Base-by-base conservation (phyloP, 2,329 filamentous ascomycete genomes). In the Beauveria pseudobassiana region DNA sequence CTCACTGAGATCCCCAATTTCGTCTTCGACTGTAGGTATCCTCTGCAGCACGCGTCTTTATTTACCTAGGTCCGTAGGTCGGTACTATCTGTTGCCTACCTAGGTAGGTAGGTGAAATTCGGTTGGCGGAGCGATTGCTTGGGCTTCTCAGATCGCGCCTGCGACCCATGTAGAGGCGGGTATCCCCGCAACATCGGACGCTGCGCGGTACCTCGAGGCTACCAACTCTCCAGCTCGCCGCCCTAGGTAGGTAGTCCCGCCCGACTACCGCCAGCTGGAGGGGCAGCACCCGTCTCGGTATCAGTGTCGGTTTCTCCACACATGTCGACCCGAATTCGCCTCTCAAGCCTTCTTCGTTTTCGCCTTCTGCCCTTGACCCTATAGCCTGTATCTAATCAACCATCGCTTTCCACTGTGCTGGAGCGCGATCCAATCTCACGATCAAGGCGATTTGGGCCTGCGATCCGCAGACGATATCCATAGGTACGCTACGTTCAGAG, bases 361-460 rank as follows among this genome's bases (percentile, higher is more conserved):
- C 40, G 46, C 34, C 7, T 20, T 49, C 20, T 14, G 24, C 45
- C 18, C 14, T 58, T 26, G 38, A 55, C 43, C 54, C 26, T 38
- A 46, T 42, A 22, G 46, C 40, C 38, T 51, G 45, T 53, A 46
- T 60, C 14, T 38, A 51, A 34, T 53, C 49, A 40, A 30, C 43
- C 42, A 61, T 61, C 59, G 50, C 26, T 34, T 50, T 5, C 16
- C 20, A 22, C 20, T 60, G 40, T 49, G 1, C 45, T 8, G 30
- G 14, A 43, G 52, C 38, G 59, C 52, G 45, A 42, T 50, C n/a
- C 34, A 42, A 14, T 45, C 42, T 43, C 43, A 24, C n/a, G 20
- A 16, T 51, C 52, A 26, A 51, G 34, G 26, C 48, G 20, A 52
- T 59, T 59, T 63, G 59, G 63, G 59, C 63, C 58, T 62, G 63